phyloP scores from a whole-genome alignment of 2,329 filamentous ascomycete species.

The Fusarium tricinctum region DNA sequence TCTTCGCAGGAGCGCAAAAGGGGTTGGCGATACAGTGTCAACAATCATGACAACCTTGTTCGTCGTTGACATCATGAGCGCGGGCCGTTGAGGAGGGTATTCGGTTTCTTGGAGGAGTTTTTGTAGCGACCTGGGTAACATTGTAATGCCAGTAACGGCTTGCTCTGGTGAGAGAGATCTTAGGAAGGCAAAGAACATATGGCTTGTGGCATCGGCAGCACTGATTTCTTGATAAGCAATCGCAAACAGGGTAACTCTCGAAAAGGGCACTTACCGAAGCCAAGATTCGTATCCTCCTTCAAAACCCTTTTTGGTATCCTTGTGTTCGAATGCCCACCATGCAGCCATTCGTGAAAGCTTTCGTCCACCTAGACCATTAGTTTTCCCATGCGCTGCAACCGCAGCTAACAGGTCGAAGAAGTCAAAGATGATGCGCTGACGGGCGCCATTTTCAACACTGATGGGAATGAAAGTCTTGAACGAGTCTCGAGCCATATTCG shows the following conservation, averaged over 20 bases:
- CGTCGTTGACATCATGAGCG: slow-evolving; percentile 82
- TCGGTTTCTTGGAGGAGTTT: slow-evolving; percentile 92
- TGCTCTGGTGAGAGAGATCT: slow-evolving; percentile 89
- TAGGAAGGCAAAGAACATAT: slow-evolving; percentile 97
- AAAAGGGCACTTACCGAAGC: slow-evolving; percentile 71
- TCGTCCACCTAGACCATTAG: slow-evolving; percentile 90
- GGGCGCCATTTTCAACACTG: slow-evolving; percentile 87
- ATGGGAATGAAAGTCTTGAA: slow-evolving; percentile 97
- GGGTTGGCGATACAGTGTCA: slow-evolving; percentile 92
- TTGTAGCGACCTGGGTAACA: slow-evolving; percentile 90
- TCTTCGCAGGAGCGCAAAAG: slow-evolving; percentile 89
- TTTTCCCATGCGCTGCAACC: slow-evolving; percentile 92
- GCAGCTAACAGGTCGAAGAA: slow-evolving; percentile 96
- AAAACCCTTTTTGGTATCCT: slow-evolving; percentile 89
- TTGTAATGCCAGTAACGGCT: slow-evolving; percentile 82
- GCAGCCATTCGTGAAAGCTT: slow-evolving; percentile 96
- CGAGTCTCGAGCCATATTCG: slow-evolving; percentile 89
- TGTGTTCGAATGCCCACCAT: slow-evolving; percentile 98
- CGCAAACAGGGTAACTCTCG: slow-evolving; percentile 12
- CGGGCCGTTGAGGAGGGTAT: slow-evolving; percentile 87
- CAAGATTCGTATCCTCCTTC: slow-evolving; percentile 94
- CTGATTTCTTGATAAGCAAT: slow-evolving; percentile 60
- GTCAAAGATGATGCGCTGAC: slow-evolving; percentile 91
- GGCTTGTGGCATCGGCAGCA: slow-evolving; percentile 94
- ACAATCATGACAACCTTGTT: slow-evolving; percentile 98